Conservation (phyloP, 2,329 filamentous ascomycete genomes). For the Trichoderma sp. region DNA sequence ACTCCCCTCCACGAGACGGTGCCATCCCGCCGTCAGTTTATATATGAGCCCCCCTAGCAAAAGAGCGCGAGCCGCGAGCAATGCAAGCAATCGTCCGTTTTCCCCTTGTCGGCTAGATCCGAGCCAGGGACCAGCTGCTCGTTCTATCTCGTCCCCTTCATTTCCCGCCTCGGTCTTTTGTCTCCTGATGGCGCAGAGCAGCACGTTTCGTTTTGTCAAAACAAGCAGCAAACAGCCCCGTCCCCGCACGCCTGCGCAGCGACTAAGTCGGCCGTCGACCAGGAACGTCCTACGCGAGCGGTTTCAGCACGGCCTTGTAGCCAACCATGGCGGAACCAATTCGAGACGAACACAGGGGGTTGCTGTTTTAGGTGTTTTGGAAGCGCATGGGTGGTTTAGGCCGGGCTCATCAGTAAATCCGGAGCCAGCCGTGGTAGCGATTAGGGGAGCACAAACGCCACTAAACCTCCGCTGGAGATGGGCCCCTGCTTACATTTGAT, state of each 20-base stretch:
- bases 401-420: not conserved
- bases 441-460: not conserved
- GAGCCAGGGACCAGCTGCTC: not conserved
- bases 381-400: not conserved
- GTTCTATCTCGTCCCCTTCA: conserved; percentile 20
- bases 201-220: conserved; percentile 11
- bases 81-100: not conserved
- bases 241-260: not conserved
- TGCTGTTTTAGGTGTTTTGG: conserved; percentile 19
- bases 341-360: conserved; percentile 26
- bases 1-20: not conserved
- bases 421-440: conserved; percentile 21
- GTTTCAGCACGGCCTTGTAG: conserved; percentile 24
- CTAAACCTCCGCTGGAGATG: not conserved
- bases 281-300: conserved; percentile 19
- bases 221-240: not conserved
- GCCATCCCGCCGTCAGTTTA: not conserved
- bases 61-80: not conserved
- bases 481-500: not conserved
- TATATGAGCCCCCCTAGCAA: not conserved
- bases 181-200: not conserved
- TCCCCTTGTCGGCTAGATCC: conserved; percentile 16
- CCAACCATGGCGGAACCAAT: conserved; percentile 16
- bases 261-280: not conserved
- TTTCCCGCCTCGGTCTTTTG: conserved; percentile 11